A percentile compares a stretch with the other conserved stretches of the same genome.
Conservation (phyloP, 257 asterid genomes). For the Scutellaria minor region DNA sequence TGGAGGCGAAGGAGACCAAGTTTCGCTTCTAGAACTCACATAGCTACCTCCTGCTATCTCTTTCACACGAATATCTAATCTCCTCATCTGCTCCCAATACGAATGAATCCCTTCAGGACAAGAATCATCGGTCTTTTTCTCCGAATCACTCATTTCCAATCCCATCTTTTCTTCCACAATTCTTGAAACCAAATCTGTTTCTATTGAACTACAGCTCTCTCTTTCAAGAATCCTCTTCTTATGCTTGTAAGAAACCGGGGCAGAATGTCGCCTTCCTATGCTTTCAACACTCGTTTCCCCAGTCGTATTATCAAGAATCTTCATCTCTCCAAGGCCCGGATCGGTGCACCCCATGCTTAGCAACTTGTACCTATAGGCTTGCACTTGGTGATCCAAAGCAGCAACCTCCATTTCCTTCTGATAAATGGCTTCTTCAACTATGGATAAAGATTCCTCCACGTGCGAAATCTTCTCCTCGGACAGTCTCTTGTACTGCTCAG, state of each 20-base stretch:
- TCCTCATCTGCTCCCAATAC: slow-evolving; percentile 63
- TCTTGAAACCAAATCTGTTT: slow-evolving; percentile 34
- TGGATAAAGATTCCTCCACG: slow-evolving; percentile 71
- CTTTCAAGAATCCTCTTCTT: slow-evolving; percentile 40
- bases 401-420: slow-evolving; percentile 82
- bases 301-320: slow-evolving; percentile 35
- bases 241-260: slow-evolving; percentile 42
- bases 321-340: slow-evolving; percentile 47
- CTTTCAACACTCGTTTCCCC: slow-evolving; percentile 40
- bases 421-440: slow-evolving; percentile 62
- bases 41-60: slow-evolving; percentile 57
- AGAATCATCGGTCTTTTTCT: slow-evolving; percentile 43
- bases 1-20: slow-evolving; percentile 46
- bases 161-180: slow-evolving; percentile 41
- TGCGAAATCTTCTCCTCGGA: slow-evolving; percentile 76
- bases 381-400: slow-evolving; percentile 66
- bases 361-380: slow-evolving; percentile 65
- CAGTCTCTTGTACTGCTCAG: slow-evolving; percentile 78
- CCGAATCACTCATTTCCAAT: slow-evolving; percentile 39
- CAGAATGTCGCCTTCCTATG: slow-evolving; percentile 56
- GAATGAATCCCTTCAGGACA: slow-evolving; percentile 43
- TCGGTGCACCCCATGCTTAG: slow-evolving; percentile 69
- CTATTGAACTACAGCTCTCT: slow-evolving; percentile 41
- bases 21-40: slow-evolving; percentile 35
- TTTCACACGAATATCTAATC: slow-evolving; percentile 56